phyloP scores from a whole-genome alignment of 176 grass and related monocot genomes.

The Metroxylon sagu region DNA sequence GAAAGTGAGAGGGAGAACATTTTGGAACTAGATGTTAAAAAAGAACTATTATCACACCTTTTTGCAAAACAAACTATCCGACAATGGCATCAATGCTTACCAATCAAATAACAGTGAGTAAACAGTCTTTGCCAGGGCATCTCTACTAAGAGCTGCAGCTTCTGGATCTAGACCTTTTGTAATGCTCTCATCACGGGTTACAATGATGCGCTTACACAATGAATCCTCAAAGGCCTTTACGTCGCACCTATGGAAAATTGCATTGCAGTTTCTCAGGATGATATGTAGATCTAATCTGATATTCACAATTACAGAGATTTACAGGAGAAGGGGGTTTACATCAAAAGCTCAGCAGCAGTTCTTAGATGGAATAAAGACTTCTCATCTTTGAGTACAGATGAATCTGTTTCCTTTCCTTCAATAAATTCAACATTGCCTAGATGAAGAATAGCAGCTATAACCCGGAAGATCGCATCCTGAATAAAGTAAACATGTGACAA shows the following conservation, averaged over 20 bases:
- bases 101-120: slow-evolving; percentile 96
- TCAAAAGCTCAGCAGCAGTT: slow-evolving; percentile 92
- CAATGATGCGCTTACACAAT: slow-evolving; percentile 86
- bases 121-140: slow-evolving; percentile 84
- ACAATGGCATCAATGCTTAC: slow-evolving; percentile 29
- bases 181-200: slow-evolving; percentile 82
- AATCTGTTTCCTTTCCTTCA: slow-evolving; percentile 80
- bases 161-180: slow-evolving; percentile 65
- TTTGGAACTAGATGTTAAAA: too few species aligned
- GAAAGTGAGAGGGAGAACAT: slow-evolving; percentile 14
- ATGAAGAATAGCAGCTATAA: slow-evolving; percentile 98
- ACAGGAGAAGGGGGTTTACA: slow-evolving; percentile 39
- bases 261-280: slow-evolving; percentile 16
- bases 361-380: slow-evolving; percentile 77
- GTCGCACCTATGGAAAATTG: slow-evolving; percentile 60
- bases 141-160: slow-evolving; percentile 84
- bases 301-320: not conserved
- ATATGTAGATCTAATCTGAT: slow-evolving; percentile 3
- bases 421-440: slow-evolving; percentile 91
- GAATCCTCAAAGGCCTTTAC: slow-evolving; percentile 68
- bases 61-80: too few species aligned
- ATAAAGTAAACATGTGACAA: not conserved
- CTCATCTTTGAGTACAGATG: slow-evolving; percentile 79
- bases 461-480: slow-evolving; percentile 90
- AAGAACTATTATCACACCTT: too few species aligned